A percentile compares a stretch with the other conserved stretches of the same genome.
phyloP scores from a whole-genome alignment of 106 monocot species.

The Allium cepa region DNA sequence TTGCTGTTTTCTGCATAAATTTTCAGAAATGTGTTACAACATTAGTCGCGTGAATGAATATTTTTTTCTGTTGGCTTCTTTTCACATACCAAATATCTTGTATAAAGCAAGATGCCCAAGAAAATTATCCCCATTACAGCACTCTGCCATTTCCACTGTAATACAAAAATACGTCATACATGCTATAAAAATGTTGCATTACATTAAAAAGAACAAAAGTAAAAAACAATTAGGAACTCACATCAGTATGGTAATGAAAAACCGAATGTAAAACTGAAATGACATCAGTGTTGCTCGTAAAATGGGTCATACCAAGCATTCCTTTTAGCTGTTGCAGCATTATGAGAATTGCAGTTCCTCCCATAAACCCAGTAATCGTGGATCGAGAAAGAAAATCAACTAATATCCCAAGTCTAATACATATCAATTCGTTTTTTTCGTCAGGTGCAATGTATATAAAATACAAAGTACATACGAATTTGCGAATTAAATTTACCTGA shows the following conservation, averaged over 20 bases:
- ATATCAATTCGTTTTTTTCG: no score
- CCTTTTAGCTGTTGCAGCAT: slow-evolving; percentile 28
- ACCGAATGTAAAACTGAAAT: slow-evolving; percentile 17
- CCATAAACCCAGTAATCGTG: slow-evolving; percentile 12
- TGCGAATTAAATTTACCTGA: slow-evolving; percentile 25
- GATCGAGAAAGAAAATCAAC: slow-evolving; percentile 22
- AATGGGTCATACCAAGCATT: slow-evolving; percentile 19
- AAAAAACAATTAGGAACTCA: neutral
- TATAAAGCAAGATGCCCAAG: slow-evolving; percentile 39
- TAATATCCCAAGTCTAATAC: slow-evolving; percentile 25
- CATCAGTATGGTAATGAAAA: slow-evolving; percentile 4
- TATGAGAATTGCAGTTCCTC: slow-evolving; percentile 13
- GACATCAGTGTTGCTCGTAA: slow-evolving; percentile 16
- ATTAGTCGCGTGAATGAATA: neutral
- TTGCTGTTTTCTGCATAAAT: slow-evolving; percentile 39
- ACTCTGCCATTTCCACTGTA: slow-evolving; percentile 88
- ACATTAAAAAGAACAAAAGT: no score
- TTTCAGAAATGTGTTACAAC: neutral
- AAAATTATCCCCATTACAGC: slow-evolving; percentile 56
- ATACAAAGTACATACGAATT: neutral
- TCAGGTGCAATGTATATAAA: neutral
- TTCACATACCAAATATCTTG: slow-evolving; percentile 45
- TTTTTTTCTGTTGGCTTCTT: neutral
- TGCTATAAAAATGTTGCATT: no score
- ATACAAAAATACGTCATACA: neutral